phyloP scores from a whole-genome alignment of 495 filamentous ascomycete genomes.

The Neurospora sp. region DNA sequence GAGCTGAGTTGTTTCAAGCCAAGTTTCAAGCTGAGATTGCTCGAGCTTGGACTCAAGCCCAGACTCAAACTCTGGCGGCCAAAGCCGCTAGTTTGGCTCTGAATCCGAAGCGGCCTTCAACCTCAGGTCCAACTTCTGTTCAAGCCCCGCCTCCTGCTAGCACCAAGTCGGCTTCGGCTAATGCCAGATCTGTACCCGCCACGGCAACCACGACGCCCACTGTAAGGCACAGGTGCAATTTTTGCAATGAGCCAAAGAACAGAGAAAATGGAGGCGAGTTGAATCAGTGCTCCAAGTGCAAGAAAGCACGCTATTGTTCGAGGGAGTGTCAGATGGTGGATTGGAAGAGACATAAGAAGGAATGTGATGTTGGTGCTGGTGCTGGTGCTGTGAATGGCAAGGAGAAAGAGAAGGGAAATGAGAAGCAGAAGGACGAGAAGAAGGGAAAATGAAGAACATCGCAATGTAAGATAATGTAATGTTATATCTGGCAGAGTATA shows the following conservation, averaged over 20 bases:
- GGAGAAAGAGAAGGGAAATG: background rate
- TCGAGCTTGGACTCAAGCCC: background rate
- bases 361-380: conserved; percentile 1
- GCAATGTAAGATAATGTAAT: background rate
- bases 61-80: background rate
- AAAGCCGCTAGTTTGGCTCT: background rate
- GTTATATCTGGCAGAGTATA: background rate
- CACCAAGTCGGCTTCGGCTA: background rate
- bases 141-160: background rate
- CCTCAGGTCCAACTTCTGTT: background rate
- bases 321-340: conserved; percentile 12
- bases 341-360: conserved; percentile 20
- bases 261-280: conserved; percentile 3
- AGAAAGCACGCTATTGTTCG: conserved; percentile 14
- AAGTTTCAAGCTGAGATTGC: background rate
- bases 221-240: background rate
- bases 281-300: conserved; percentile 12
- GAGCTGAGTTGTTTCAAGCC: background rate
- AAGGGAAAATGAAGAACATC: background rate
- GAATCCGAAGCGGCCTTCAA: background rate
- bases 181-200: background rate
- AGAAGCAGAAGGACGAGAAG: background rate
- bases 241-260: background rate
- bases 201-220: background rate
- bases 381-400: background rate